Conservation (phyloP, 1,284 basidiomycete genomes). For the Neonothopanus nambi region DNA sequence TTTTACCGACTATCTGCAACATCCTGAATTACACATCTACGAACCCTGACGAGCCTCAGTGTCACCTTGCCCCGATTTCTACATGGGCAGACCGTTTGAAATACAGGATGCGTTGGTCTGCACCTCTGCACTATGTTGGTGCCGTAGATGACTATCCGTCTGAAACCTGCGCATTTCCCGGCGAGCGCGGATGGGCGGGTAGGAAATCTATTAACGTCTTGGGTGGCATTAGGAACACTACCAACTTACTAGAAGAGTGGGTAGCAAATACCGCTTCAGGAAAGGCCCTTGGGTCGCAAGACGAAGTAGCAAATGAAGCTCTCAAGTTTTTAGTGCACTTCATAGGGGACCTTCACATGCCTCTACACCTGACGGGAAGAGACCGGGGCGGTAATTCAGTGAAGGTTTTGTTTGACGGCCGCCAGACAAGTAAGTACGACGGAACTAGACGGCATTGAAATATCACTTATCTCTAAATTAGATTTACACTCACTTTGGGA, state of each 20-base stretch:
- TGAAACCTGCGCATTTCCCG: conserved; percentile 75
- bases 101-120: conserved; percentile 66
- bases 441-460: background rate
- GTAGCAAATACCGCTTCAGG: conserved; percentile 19
- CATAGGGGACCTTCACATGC: conserved; percentile 89
- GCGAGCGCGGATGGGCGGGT: conserved; percentile 76
- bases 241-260: conserved; percentile 14
- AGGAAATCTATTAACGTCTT: conserved; percentile 71
- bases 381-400: conserved; percentile 83
- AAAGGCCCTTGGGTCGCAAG: background rate
- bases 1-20: conserved; percentile 68
- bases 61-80: conserved; percentile 79
- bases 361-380: conserved; percentile 84
- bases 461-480: conserved; percentile 29
- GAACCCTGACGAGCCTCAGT: conserved; percentile 44
- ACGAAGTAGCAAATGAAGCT: conserved; percentile 55
- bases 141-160: conserved; percentile 77
- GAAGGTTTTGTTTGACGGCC: conserved; percentile 69
- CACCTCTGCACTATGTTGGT: conserved; percentile 74
- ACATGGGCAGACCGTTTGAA: conserved; percentile 84
- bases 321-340: conserved; percentile 92
- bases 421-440: conserved; percentile 57
- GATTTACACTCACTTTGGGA: conserved; percentile 91
- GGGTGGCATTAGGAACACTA: conserved; percentile 14
- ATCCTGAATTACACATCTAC: conserved; percentile 57